Conservation (phyloP, 257 asterid genomes). For the Nicotiana sylvestris region DNA sequence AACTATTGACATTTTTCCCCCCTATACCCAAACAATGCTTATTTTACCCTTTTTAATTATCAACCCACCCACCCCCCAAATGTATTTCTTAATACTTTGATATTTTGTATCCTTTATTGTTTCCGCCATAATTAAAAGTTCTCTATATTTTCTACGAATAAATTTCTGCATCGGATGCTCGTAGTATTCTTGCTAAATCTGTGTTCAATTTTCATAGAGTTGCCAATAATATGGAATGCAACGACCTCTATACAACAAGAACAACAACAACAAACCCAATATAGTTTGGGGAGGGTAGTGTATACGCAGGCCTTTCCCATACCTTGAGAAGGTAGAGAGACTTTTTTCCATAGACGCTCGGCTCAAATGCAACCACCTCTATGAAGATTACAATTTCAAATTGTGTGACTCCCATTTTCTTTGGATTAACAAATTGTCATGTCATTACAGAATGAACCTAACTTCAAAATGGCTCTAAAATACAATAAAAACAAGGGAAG, state of each 20-base stretch:
- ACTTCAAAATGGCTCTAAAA: slow-evolving; percentile 4
- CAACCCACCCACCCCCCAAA: too few species aligned
- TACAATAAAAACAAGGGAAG: background rate
- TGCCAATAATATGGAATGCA: too few species aligned
- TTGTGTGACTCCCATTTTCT: background rate
- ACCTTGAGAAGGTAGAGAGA: too few species aligned
- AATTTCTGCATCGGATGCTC: background rate
- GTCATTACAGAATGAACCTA: background rate
- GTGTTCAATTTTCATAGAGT: too few species aligned
- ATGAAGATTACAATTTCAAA: background rate
- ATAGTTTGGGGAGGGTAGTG: background rate
- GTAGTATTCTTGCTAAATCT: background rate
- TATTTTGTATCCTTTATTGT: background rate
- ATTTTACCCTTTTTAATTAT: too few species aligned
- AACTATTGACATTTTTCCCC: background rate
- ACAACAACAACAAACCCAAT: too few species aligned
- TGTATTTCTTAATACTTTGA: background rate
- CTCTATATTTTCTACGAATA: background rate
- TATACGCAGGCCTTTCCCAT: background rate
- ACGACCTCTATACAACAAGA: too few species aligned
- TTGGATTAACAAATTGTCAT: background rate
- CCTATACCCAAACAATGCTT: background rate
- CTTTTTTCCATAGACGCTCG: background rate
- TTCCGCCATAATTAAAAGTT: background rate
- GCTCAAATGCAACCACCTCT: background rate